Evolutionary conservation across 352 stramenopile genomes (phyloP), one percentile per base, ranked within the genome.

Genomic region (Globisporangium cystogenes): DNA sequence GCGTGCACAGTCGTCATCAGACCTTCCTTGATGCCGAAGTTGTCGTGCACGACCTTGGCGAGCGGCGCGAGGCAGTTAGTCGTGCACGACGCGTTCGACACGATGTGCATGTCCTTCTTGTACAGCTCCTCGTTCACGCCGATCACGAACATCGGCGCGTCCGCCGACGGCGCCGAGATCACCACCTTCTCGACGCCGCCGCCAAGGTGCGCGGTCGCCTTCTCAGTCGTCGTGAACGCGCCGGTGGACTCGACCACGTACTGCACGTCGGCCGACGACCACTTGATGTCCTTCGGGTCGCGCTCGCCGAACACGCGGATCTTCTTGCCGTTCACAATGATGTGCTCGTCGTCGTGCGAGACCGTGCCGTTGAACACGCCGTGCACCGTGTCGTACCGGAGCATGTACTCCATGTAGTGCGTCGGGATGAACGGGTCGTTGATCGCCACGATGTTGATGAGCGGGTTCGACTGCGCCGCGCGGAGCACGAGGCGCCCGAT

Each of bases 1-100:
- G 96, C 93, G 74, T 99, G 97, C 57, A 99, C 96, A 15, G 97
- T 99, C 65, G 96, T 99, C 96, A 99, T 99, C 31, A 99, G 78
- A 67, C 90, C 97, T 61, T 99, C 93, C 69, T 97, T 93, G 67
- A 99, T 96, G 66, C 96, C 97, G 65, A 99, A 99, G 59, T 97
- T 93, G 72, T 99, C 96, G 78, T 99, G 90, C 67, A 99, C 87
- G 53, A 99, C 94, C 88, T 99, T 99, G 53, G 97, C 96, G 48
- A 99, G 70, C 24, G 97, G 97, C 51, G 96, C 96, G 59, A 99
- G 80, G 72, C 96, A 99, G 87, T 99, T 99, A 66, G 97, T 99
- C 53, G 97, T 99, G 82, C 97, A 99, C 55, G 93, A 98, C 20
- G 97, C 97, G 76, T 98, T 99, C 56, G 96, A 99, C 58, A 99